These are phyloP conservation scores for Saccharomycopsis guyanensis DNA, from an alignment of 805 yeast species.

Conservation along the genomic window DNA sequence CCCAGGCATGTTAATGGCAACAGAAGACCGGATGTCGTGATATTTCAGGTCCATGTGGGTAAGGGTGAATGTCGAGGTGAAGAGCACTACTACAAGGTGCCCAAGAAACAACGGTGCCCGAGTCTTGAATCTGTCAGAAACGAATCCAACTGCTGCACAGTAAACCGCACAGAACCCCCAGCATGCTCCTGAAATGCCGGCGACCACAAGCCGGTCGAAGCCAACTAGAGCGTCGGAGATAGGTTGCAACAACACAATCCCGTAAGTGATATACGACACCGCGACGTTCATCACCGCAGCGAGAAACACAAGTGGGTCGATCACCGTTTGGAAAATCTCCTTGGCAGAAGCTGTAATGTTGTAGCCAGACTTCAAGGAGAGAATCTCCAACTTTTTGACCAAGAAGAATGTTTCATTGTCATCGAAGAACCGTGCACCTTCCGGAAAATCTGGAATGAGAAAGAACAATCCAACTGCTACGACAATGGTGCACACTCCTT, in stretches of 20 bases:
- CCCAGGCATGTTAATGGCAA: constrained; percentile 37
- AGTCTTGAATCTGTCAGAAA: constrained; percentile 37
- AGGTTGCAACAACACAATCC: constrained; percentile 67
- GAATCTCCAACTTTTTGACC: constrained; percentile 50
- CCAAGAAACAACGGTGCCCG: constrained; percentile 49
- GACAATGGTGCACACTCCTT: background rate
- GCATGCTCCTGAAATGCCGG: constrained; percentile 38
- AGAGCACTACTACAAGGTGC: constrained; percentile 26
- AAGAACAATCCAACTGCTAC: constrained; percentile 25
- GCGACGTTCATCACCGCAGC: constrained; percentile 58
- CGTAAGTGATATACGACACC: constrained; percentile 58
- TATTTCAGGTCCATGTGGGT: background rate
- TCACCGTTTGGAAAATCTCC: constrained; percentile 31
- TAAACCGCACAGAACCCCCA: constrained; percentile 35
- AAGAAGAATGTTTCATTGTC: constrained; percentile 44
- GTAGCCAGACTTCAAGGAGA: constrained; percentile 40
- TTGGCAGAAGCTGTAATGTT: constrained; percentile 37
- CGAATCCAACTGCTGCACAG: background rate
- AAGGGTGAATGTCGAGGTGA: no score
- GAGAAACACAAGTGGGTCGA: constrained; percentile 37
- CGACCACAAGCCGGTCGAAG: constrained; percentile 44
- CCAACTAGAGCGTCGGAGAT: constrained; percentile 41
- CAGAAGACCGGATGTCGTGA: constrained; percentile 6
- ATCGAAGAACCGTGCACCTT: constrained; percentile 44
- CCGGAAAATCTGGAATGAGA: constrained; percentile 65